Base-by-base conservation (phyloP, 2,329 filamentous ascomycete genomes). In the Cytospora piceicola region DNA sequence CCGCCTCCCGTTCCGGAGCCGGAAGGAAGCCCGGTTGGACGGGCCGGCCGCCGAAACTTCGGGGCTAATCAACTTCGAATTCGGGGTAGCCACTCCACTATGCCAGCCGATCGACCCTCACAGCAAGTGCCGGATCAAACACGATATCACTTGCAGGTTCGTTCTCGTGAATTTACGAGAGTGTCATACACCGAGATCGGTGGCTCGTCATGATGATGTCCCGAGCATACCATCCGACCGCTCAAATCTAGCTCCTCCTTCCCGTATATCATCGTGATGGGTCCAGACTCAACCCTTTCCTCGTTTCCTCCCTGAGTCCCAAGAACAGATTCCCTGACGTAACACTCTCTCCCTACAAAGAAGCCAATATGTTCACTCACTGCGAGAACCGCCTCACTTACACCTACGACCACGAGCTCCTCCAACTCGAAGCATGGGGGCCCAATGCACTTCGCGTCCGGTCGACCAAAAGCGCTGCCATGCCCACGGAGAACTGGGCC, bases 371-470 rank as follows among this genome's bases (percentile, higher is more conserved):
- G 70, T 66, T 71, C 52, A 51, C 39, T 17, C 49, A 70, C 54
- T 39, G 68, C 12, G 9, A 42, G 22, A 61, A 49, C 52, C 63
- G 69, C n/a, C 67, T 73, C 12, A 55, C 69, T 60, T 71, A 70
- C 61, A 75, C 67, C 46, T 78, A 64, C 61, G 81, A 84, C 71
- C 79, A 79, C n/a, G 80, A 83, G 68, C 72, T 76, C 29, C 73
- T 83, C 63, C 79, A 79, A 75, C 75, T 85, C 61, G 79, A 84
- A 59, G 73, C 81, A 42, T 84, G 82, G 82, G 82, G 81, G 20
- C 67, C 72, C 14, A 78, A 83, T 67, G 80, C 82, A 0, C 70
- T 84, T 7, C 79, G 82, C 39, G 72, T 84, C 7, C 79, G 82
- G 27, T 78, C 80, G 2, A 83, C 81, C 20, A 80, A 81, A 67